Evolutionary conservation across 2,329 filamentous ascomycete genomes (phyloP).

Genomic region (Alternaria gansuensis): DNA sequence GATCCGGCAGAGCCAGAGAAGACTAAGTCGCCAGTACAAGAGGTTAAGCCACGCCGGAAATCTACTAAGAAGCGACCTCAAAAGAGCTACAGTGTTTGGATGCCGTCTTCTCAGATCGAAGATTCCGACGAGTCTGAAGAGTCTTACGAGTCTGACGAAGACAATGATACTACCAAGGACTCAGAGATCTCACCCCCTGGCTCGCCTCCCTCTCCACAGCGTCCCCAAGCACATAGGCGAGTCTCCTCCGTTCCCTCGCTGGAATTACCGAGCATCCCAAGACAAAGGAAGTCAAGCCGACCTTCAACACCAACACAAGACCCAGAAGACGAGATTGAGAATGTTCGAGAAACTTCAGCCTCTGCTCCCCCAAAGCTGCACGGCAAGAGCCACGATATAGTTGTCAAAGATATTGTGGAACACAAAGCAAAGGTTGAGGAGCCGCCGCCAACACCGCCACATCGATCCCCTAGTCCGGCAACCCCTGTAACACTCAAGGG

Average conservation of each 20-base stretch:
- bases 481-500: slow-evolving; percentile 58
- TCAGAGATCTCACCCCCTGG: slow-evolving; percentile 33
- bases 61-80: slow-evolving; percentile 44
- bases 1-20: slow-evolving; percentile 39
- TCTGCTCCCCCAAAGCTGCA: slow-evolving; percentile 45
- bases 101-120: slow-evolving; percentile 55
- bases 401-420: slow-evolving; percentile 24
- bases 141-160: slow-evolving; percentile 38
- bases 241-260: slow-evolving; percentile 60
- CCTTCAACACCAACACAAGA: slow-evolving; percentile 48
- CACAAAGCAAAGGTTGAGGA: slow-evolving; percentile 32
- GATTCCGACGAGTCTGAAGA: slow-evolving; percentile 40
- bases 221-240: slow-evolving; percentile 54
- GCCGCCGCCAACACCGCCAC: slow-evolving; percentile 59
- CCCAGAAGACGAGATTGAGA: slow-evolving; percentile 18
- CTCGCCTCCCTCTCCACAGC: slow-evolving; percentile 36
- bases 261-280: slow-evolving; percentile 58
- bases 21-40: slow-evolving; percentile 25
- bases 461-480: slow-evolving; percentile 62
- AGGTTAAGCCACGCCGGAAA: slow-evolving; percentile 40
- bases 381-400: slow-evolving; percentile 31
- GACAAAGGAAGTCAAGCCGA: slow-evolving; percentile 54
- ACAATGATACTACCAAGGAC: slow-evolving; percentile 33
- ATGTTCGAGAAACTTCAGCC: slow-evolving; percentile 31
- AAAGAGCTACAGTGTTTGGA: slow-evolving; percentile 60